Conservation (phyloP, 2,329 filamentous ascomycete species). For the Fusarium devonianum region DNA sequence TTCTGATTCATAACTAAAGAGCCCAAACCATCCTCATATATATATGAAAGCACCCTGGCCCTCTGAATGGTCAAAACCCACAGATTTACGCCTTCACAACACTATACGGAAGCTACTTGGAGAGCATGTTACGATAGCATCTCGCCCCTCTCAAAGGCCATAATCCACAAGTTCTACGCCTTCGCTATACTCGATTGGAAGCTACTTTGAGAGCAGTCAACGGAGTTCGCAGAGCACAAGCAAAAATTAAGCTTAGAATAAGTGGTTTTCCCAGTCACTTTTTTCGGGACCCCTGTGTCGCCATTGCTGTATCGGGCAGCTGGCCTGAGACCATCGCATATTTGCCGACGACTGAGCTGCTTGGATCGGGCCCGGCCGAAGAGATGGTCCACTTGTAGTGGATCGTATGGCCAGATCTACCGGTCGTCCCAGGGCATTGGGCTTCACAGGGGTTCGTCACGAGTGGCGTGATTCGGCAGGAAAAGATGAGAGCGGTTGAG, state of each 20-base stretch:
- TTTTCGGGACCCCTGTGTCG: constrained; percentile 4
- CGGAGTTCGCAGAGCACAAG: neutral
- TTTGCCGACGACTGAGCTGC: neutral
- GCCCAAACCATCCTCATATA: neutral
- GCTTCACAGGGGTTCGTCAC: neutral
- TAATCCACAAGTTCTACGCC: constrained; percentile 3
- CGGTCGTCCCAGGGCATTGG: no score
- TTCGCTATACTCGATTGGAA: neutral
- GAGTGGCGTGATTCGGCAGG: neutral
- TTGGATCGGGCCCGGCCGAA: neutral
- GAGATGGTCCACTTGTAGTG: neutral
- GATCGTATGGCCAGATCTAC: neutral
- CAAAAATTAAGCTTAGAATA: neutral
- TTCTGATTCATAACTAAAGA: neutral
- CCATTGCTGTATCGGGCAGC: constrained; percentile 13
- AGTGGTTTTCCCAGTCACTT: neutral
- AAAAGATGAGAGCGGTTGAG: no score
- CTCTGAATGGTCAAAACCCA: neutral
- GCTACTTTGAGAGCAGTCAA: neutral
- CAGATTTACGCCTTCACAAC: constrained; percentile 1
- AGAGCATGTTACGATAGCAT: neutral
- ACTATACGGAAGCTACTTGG: neutral
- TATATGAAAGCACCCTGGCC: neutral
- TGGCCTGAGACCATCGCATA: constrained; percentile 6
- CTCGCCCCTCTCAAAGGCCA: neutral